phyloP scores from a whole-genome alignment of 2,329 filamentous ascomycete species.

The Aspergillus sp. region DNA sequence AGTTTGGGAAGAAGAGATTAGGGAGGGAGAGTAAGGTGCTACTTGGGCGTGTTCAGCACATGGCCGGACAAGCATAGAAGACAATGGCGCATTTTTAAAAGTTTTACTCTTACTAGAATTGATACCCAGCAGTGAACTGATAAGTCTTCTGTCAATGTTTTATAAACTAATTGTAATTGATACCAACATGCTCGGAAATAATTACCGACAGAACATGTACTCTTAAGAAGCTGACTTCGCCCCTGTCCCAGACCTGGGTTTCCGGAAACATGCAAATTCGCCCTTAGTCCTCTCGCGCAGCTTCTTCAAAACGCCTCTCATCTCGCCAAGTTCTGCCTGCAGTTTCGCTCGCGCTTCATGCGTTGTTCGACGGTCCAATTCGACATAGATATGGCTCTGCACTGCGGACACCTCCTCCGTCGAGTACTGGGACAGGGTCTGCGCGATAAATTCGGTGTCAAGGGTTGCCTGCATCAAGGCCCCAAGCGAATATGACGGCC shows the following conservation, averaged over 20 bases:
- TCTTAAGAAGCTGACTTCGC: conserved; percentile 13
- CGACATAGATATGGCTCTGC: conserved; percentile 85
- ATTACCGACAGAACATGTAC: not conserved
- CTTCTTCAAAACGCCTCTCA: conserved; percentile 79
- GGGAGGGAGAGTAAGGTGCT: conserved; percentile 72
- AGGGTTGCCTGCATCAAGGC: conserved; percentile 94
- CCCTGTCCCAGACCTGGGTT: conserved; percentile 40
- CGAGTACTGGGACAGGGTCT: conserved; percentile 84
- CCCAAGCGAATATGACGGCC: conserved; percentile 62
- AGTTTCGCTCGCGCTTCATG: conserved; percentile 71
- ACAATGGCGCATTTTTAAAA: conserved; percentile 4
- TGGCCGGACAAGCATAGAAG: conserved; percentile 47
- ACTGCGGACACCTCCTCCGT: conserved; percentile 71
- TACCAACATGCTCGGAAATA: too few species aligned
- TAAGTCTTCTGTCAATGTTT: too few species aligned
- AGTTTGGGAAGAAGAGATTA: conserved; percentile 67
- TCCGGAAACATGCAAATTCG: conserved; percentile 80
- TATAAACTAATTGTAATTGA: too few species aligned
- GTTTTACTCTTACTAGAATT: conserved; percentile 6
- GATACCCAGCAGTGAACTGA: conserved; percentile 13
- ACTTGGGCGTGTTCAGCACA: conserved; percentile 66
- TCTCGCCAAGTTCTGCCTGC: conserved; percentile 80
- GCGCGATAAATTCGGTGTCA: conserved; percentile 92
- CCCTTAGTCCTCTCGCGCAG: conserved; percentile 72
- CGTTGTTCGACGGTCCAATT: conserved; percentile 80